Evolutionary conservation across 768 basidiomycete species (phyloP), one percentile per base, ranked within the genome.

Genomic region (Panaeolus cyanescens): DNA sequence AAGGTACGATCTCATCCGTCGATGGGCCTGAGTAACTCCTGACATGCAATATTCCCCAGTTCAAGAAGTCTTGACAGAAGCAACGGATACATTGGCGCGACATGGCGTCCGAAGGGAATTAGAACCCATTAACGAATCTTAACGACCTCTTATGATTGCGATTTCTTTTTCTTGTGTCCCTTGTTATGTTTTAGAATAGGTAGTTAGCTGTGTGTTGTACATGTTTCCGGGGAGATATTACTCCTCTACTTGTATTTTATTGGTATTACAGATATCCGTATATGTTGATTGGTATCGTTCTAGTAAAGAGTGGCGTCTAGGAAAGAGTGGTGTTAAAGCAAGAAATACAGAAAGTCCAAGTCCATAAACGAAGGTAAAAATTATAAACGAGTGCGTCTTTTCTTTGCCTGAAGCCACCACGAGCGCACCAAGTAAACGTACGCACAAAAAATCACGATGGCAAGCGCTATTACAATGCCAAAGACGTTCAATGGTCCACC

Each of bases 341-440:
- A 28, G 30, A 50, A 7, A 50, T 50, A 50, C 45, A 28, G 9
- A n/a, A 13, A 12, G 10, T 28, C 45, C 45, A 15, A 50, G n/a
- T 28, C 8, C 8, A n/a, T n/a, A 32, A 58, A 19, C 5, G 36
- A 25, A 7, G 56, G 12, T 37, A 10, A 19, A 40, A n/a, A 12
- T 36, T 28, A 13, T n/a, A 56, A 53, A 28, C 31, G 15, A 17
- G 42, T 8, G 63, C 59, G 34, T 37, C 69, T 73, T 45, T 75
- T 80, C 66, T 83, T 83, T 9, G 87, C 86, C 55, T 74, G 74
- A 34, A 78, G 74, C 84, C 87, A 88, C 92, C 91, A 92, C 59
- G 77, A 76, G 34, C 87, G 77, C 4, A 91, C 83, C 33, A 88
- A 55, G 3, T 40, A 55, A 2, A 83, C 65, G 67, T 83, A 87